These are phyloP conservation scores for Aspergillus asperescens DNA, from an alignment of 495 filamentous ascomycete species.

Conservation along the genomic window DNA sequence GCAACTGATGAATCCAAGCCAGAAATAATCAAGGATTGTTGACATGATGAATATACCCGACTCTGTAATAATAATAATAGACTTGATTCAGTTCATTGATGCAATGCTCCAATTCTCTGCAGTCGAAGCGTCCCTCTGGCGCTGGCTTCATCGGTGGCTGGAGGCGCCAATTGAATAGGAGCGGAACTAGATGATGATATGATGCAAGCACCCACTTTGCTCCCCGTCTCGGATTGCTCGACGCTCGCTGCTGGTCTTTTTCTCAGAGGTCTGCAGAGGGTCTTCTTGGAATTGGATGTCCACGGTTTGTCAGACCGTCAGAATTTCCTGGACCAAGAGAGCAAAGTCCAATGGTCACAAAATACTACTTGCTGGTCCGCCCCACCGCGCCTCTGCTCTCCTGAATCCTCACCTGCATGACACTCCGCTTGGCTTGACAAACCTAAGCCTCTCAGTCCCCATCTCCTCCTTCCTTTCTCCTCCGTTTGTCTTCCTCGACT, in stretches of 20 bases:
- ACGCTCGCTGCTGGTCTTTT: too few species aligned
- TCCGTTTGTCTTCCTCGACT: not conserved
- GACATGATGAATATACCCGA: too few species aligned
- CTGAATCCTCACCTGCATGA: conserved; percentile 17
- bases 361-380: not conserved
- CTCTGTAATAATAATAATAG: too few species aligned
- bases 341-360: not conserved
- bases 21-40: not conserved
- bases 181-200: not conserved
- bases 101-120: too few species aligned
- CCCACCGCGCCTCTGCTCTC: conserved; percentile 11
- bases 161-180: not conserved
- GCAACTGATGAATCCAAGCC: conserved; percentile 10
- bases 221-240: too few species aligned
- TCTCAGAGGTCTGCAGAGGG: too few species aligned
- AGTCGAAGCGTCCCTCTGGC: not conserved
- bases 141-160: not conserved
- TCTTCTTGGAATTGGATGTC: too few species aligned
- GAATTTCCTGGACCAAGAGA: not conserved
- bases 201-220: conserved; percentile 7
- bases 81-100: too few species aligned
- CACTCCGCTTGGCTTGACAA: conserved; percentile 2
- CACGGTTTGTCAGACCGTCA: not conserved
- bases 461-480: not conserved
- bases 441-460: not conserved